phyloP scores from a whole-genome alignment of 2,329 filamentous ascomycete genomes.

The Aspergillus viridinutans region DNA sequence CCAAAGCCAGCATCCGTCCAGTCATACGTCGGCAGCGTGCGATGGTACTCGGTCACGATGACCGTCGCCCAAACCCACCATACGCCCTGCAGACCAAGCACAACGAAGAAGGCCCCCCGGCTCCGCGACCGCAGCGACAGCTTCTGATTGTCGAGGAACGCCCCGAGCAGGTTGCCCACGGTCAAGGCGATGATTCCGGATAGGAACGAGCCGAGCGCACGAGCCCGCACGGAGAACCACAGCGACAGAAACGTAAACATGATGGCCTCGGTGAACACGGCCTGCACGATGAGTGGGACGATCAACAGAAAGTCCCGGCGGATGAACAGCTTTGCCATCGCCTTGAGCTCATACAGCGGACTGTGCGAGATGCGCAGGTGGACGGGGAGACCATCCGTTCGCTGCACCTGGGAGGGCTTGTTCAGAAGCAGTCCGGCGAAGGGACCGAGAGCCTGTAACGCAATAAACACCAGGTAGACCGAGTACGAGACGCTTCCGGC shows the following conservation, averaged over 20 bases:
- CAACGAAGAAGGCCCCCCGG: constrained; percentile 52
- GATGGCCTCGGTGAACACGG: constrained; percentile 67
- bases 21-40: constrained; percentile 59
- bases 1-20: constrained; percentile 64
- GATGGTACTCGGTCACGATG: constrained; percentile 57
- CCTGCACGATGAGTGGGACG: constrained; percentile 64
- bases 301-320: constrained; percentile 61
- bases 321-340: constrained; percentile 56
- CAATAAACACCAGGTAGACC: constrained; percentile 68
- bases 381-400: constrained; percentile 62
- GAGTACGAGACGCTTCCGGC: constrained; percentile 65
- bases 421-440: constrained; percentile 63
- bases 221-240: constrained; percentile 66
- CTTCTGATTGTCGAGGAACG: constrained; percentile 58
- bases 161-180: constrained; percentile 62
- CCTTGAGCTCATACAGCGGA: constrained; percentile 57
- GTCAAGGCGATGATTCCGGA: constrained; percentile 64
- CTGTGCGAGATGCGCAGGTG: constrained; percentile 54
- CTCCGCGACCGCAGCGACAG: constrained; percentile 53
- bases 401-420: constrained; percentile 57
- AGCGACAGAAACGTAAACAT: constrained; percentile 65
- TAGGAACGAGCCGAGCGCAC: constrained; percentile 67
- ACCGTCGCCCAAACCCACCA: constrained; percentile 72
- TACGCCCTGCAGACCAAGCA: constrained; percentile 54
- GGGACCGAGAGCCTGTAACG: constrained; percentile 61